phyloP scores from a whole-genome alignment of 805 yeast genomes.

The Suhomyces pyralidae region DNA sequence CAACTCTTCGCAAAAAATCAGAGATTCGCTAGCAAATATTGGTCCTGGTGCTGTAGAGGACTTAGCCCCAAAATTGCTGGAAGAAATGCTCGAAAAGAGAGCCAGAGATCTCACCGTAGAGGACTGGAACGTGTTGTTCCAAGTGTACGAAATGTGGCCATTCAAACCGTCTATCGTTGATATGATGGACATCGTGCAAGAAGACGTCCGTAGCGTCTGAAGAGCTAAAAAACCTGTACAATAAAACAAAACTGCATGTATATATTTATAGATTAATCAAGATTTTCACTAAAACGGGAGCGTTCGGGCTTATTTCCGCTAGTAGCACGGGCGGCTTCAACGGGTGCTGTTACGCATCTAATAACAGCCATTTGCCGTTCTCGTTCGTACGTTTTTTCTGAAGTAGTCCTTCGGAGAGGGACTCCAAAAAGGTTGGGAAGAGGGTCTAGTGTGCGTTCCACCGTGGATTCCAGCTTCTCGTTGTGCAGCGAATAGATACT shows the following conservation, averaged over 20 bases:
- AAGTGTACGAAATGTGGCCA: slow-evolving; percentile 71
- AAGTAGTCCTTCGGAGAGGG: background rate
- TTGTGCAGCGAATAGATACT: background rate
- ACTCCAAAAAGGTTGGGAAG: background rate
- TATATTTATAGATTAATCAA: background rate
- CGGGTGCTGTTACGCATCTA: background rate
- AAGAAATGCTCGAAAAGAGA: slow-evolving; percentile 39
- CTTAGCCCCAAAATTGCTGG: slow-evolving; percentile 25
- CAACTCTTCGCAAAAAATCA: slow-evolving; percentile 40
- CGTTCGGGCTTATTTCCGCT: background rate
- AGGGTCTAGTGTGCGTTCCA: background rate
- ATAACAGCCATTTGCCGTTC: background rate
- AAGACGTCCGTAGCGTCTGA: slow-evolving; percentile 8
- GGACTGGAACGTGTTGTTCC: slow-evolving; percentile 53
- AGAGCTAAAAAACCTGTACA: background rate
- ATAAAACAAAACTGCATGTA: background rate
- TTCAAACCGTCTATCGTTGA: slow-evolving; percentile 61
- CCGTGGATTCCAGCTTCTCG: background rate
- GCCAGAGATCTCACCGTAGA: slow-evolving; percentile 50
- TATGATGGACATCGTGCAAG: slow-evolving; percentile 11
- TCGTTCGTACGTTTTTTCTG: background rate
- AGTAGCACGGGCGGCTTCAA: background rate
- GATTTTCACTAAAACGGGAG: background rate
- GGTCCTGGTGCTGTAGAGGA: slow-evolving; percentile 82
- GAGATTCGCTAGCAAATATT: slow-evolving; percentile 48